Percentiles rank a stretch among this genome's conserved stretches.
phyloP scores from a whole-genome alignment of 148 eudicot species.

The Rhododendron henanense region DNA sequence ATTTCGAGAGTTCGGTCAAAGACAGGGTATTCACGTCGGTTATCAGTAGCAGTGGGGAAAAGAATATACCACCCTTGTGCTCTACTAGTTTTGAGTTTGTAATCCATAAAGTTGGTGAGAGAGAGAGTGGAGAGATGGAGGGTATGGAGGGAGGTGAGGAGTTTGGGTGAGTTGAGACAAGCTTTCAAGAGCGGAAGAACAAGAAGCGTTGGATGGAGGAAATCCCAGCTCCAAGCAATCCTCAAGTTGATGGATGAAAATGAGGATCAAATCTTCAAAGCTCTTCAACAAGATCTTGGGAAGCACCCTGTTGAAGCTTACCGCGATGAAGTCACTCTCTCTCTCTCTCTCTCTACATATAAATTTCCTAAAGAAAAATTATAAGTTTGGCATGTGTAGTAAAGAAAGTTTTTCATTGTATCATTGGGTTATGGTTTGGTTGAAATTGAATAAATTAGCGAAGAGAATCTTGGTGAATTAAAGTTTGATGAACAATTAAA shows the following conservation, averaged over 20 bases:
- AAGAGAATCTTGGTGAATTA: not conserved
- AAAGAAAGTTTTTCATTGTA: not conserved
- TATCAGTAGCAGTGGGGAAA: too few species aligned
- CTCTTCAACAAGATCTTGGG: slow-evolving; percentile 63
- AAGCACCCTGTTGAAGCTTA: slow-evolving; percentile 60
- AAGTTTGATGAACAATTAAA: not conserved
- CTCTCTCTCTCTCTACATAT: too few species aligned
- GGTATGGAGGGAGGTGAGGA: not conserved
- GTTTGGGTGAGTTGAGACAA: slow-evolving; percentile 38
- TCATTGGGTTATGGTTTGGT: not conserved
- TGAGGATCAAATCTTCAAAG: slow-evolving; percentile 48
- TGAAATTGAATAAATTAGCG: not conserved
- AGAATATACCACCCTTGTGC: too few species aligned
- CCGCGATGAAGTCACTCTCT: slow-evolving; percentile 67
- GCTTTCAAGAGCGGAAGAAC: slow-evolving; percentile 62
- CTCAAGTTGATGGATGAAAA: slow-evolving; percentile 42
- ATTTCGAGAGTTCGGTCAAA: too few species aligned
- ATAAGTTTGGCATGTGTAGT: not conserved
- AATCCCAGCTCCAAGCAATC: slow-evolving; percentile 54
- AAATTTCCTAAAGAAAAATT: too few species aligned
- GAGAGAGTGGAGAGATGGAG: not conserved
- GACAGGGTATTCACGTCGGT: too few species aligned
- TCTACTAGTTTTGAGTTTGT: not conserved
- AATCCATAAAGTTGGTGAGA: not conserved
- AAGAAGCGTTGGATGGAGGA: slow-evolving; percentile 58